Percentiles rank a stretch among this genome's conserved stretches.
Conservation (phyloP, 768 basidiomycete genomes). For the Scleroderma citrinum region DNA sequence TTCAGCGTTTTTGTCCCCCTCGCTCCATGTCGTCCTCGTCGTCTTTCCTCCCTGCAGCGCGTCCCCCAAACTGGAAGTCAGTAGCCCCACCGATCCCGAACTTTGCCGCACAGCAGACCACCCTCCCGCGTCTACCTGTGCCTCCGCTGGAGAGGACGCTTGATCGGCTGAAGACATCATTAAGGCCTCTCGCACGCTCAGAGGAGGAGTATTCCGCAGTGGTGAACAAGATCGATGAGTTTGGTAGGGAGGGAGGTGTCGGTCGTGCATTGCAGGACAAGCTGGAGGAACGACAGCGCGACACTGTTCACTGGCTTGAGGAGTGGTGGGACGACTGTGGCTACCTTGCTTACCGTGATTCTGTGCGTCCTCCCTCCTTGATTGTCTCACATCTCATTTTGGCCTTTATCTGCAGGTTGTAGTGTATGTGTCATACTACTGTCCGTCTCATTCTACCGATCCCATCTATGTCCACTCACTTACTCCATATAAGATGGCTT, state of each 20-base stretch:
- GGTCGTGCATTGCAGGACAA: conserved; percentile 59
- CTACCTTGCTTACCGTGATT: conserved; percentile 83
- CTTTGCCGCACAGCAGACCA: conserved; percentile 53
- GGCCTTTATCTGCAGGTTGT: conserved; percentile 48
- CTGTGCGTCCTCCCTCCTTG: conserved; percentile 40
- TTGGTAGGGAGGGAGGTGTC: conserved; percentile 36
- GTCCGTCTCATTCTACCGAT: conserved; percentile 34
- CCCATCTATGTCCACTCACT: not conserved
- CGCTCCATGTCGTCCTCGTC: conserved; percentile 2
- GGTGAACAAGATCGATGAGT: conserved; percentile 61
- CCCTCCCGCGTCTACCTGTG: conserved; percentile 70
- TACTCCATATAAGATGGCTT: conserved; percentile 59
- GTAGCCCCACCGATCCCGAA: conserved; percentile 61
- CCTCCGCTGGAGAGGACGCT: conserved; percentile 63
- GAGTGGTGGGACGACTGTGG: conserved; percentile 91
- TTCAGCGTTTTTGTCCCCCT: not conserved
- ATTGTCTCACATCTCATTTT: conserved; percentile 1
- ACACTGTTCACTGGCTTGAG: conserved; percentile 77
- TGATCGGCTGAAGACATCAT: conserved; percentile 56
- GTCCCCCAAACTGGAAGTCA: conserved; percentile 65
- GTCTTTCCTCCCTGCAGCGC: conserved; percentile 19
- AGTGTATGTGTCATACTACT: conserved; percentile 93
- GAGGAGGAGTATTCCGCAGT: conserved; percentile 51
- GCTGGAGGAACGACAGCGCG: conserved; percentile 48
- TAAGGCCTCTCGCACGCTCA: conserved; percentile 69